Evolutionary conservation across 2,329 filamentous ascomycete genomes (phyloP), one percentile per base, ranked within the genome.

Genomic region (Didymella lethalis): DNA sequence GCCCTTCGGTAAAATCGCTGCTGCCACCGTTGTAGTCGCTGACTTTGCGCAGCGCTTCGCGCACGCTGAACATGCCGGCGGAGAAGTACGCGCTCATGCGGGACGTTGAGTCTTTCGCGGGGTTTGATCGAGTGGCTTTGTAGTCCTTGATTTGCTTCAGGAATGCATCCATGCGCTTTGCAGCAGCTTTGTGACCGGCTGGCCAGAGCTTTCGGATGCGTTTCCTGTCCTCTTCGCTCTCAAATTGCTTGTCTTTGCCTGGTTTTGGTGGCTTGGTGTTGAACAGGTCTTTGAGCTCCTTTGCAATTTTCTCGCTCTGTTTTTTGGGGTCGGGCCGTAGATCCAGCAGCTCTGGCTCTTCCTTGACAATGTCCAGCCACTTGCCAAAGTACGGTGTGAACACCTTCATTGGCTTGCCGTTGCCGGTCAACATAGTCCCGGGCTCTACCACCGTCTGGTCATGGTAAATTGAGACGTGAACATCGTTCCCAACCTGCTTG

Each of bases 381-480:
- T 72, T 69, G 51, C 76, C 78, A 61, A 83, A 81, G 57, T 83
- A 84, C 0, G 81, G 82, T 0, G 80, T 82, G 69, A 84, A 84
- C 11, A 84, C 81, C 56, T 84, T 83, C 74, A 81, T 80, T 0
- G 82, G 81, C 31, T 76, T 81, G 4, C 80, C 81, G 11, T 48
- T 69, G 1, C 77, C 75, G 0, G 78, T 82, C 1, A 64, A 66
- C 62, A 84, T 71, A 1, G 73, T 75, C 4, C 79, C 80, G 1
- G 82, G 82, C 50, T 80, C 77, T 7, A 83, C 71, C 2, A 83
- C 75, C 0, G 81, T 82, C 63, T 84, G 82, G 60, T 84, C 82
- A 59, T 84, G 82, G 44, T 79, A 69, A 0, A 83, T 62, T 7
- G 78, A 78, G 8, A 83, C 75, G 5, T 77, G 74, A 0, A 81